These are phyloP conservation scores for Xylaria castorea DNA, from an alignment of 495 filamentous ascomycete genomes.

Conservation along the genomic window DNA sequence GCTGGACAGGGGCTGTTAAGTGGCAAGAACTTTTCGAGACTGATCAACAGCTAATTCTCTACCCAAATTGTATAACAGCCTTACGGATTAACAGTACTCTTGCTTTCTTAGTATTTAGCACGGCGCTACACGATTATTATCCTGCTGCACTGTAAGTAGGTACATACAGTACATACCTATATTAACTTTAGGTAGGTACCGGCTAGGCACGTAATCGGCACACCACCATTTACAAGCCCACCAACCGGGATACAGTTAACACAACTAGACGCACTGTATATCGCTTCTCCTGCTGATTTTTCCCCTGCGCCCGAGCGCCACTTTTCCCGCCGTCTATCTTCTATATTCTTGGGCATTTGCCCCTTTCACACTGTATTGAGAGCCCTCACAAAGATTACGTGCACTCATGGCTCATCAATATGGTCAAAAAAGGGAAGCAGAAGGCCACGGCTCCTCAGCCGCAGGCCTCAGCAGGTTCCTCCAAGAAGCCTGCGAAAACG, in stretches of 20 bases:
- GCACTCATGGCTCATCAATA: slow-evolving; percentile 43
- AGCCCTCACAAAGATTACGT: slow-evolving; percentile 3
- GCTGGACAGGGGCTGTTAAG: too few species aligned
- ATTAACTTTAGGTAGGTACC: background rate
- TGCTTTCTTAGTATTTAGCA: too few species aligned
- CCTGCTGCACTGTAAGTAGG: too few species aligned
- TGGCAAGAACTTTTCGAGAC: too few species aligned
- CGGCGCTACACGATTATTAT: too few species aligned
- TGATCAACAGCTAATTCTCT: too few species aligned
- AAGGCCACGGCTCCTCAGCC: slow-evolving; percentile 46
- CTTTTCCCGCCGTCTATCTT: background rate
- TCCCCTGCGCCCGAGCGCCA: slow-evolving; percentile 15
- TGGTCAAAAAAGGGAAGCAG: slow-evolving; percentile 58
- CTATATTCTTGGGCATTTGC: background rate
- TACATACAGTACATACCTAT: too few species aligned
- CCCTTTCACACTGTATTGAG: background rate
- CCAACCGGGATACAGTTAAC: background rate
- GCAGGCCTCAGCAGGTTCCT: slow-evolving; percentile 38
- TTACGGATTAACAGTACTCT: too few species aligned
- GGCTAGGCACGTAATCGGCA: background rate
- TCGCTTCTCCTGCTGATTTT: background rate
- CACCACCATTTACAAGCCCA: too few species aligned
- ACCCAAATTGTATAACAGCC: too few species aligned
- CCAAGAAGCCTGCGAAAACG: slow-evolving; percentile 42
- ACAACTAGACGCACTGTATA: background rate